phyloP scores from a whole-genome alignment of 129 eudicot species.

The Pulicaria dysenterica region DNA sequence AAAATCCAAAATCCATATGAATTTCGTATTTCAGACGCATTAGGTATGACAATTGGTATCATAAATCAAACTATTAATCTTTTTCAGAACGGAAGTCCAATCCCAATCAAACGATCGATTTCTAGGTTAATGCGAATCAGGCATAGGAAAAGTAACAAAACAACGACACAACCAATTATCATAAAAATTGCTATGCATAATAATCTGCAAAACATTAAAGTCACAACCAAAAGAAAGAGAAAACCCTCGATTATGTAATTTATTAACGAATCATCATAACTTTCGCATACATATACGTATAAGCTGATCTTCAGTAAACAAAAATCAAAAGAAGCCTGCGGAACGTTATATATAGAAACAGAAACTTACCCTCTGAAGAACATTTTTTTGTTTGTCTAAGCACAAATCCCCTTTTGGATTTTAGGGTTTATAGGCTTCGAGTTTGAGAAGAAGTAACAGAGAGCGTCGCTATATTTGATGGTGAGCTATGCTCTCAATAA shows the following conservation, averaged over 20 bases:
- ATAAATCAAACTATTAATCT: not conserved
- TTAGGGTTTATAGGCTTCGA: slow-evolving; percentile 36
- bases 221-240: not conserved
- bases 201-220: not conserved
- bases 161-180: not conserved
- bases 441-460: slow-evolving; percentile 22
- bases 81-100: not conserved
- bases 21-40: not conserved
- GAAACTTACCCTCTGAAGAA: slow-evolving; percentile 57
- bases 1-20: not conserved
- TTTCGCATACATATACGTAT: slow-evolving; percentile 1
- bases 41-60: not conserved
- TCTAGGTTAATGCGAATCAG: slow-evolving; percentile 26
- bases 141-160: not conserved
- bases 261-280: not conserved
- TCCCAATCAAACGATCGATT: slow-evolving; percentile 1
- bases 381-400: slow-evolving; percentile 24
- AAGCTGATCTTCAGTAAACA: not conserved
- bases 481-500: not conserved
- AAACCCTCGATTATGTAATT: slow-evolving; percentile 14
- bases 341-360: not conserved
- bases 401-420: slow-evolving; percentile 10
- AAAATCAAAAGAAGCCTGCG: not conserved
- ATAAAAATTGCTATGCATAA: not conserved
- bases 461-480: not conserved